These are phyloP conservation scores for Protea cynaroides DNA, from an alignment of 164 flowering plant species.

Conservation along the genomic window DNA sequence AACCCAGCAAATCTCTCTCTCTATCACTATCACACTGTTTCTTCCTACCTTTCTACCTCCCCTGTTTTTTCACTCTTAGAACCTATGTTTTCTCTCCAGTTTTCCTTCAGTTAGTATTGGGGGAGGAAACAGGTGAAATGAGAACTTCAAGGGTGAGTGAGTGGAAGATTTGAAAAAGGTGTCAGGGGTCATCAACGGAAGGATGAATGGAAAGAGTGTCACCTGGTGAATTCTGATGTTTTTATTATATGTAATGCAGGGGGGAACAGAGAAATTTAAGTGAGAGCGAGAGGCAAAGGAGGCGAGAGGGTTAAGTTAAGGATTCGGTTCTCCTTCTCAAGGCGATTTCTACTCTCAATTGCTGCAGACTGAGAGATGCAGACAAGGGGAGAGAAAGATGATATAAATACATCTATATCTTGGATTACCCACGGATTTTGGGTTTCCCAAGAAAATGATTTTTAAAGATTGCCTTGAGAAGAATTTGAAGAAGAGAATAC, in stretches of 20 bases:
- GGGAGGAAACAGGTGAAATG: background rate
- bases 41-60: conserved; percentile 7
- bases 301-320: conserved; percentile 39
- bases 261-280: background rate
- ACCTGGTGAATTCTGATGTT: conserved; percentile 1
- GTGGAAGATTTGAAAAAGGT: background rate
- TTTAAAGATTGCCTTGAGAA: too few species aligned
- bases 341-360: conserved; percentile 15
- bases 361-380: conserved; percentile 7
- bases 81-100: background rate
- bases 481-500: too few species aligned
- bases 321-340: conserved; percentile 37
- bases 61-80: conserved; percentile 1
- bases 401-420: conserved; percentile 10
- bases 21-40: too few species aligned
- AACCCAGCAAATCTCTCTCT: background rate
- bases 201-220: conserved; percentile 8
- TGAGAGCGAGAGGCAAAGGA: conserved; percentile 9
- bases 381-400: background rate
- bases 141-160: conserved; percentile 2
- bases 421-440: too few species aligned
- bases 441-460: too few species aligned
- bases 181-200: conserved; percentile 9
- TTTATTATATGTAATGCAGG: background rate
- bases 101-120: too few species aligned